Evolutionary conservation across 495 filamentous ascomycete genomes (phyloP), one percentile per base, ranked within the genome.

Genomic region (Lentithecium fluviatile): DNA sequence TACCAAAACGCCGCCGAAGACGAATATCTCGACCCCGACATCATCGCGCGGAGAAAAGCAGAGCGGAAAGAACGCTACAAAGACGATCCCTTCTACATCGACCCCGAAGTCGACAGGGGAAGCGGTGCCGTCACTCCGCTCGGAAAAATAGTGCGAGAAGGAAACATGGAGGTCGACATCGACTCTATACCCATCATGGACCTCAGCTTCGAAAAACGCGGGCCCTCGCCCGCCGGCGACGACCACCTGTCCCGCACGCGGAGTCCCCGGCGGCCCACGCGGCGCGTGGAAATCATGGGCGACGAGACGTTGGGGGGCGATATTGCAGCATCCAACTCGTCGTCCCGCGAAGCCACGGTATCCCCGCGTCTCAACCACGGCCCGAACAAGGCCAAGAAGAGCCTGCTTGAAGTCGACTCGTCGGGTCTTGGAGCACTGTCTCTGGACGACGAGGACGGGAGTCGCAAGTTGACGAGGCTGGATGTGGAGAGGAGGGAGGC

Each of bases 11-110:
- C 77, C 37, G 65, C 71, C 11, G 83, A 83, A 47, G 78, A 83
- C 10, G 79, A 80, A 26, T 82, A 85, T 47, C 75, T 87, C 8
- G 84, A 90, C 58, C 73, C 80, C 0, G 82, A 87, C 64, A 83
- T 85, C 40, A 32, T 84, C 4, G 83, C 84, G 4, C 79, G 82
- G 52, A 79, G 87, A 62, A 85, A 82, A 52, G 73, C 81, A 0
- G 88, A 93, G 62, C 80, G 91, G 25, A 71, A 79, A 42, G 90
- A 93, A 66, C 81, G 89, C 45, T 89, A 96, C 71, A 86, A 81
- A 60, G 93, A 97, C 66, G 94, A 98, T 69, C 94, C 94, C 2
- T 98, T 96, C 70, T 97, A 98, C 69, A 98, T 98, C 40, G 79
- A 78, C 29, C 69, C 77, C 15, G 78, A 79, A 1, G 83, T 79